Base-by-base conservation (phyloP, 2,329 filamentous ascomycete genomes). In the Neonectria neomacrospora region DNA sequence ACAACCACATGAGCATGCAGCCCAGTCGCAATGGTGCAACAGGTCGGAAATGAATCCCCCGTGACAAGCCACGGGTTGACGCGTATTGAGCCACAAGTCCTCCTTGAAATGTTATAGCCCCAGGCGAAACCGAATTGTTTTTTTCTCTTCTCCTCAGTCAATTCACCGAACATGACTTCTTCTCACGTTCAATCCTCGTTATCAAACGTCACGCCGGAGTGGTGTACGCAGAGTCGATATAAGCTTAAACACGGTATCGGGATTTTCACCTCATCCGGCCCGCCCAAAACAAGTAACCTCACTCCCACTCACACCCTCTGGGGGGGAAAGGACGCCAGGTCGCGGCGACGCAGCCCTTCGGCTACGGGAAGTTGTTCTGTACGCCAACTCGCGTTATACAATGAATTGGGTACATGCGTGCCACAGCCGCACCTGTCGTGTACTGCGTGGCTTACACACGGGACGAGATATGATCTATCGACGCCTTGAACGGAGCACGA, bases 231-330 rank as follows among this genome's bases (percentile, higher is more conserved):
- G 41, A 28, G 66, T 63, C 65, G 54, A 73, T 68, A 73, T 73
- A 73, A 73, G 71, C 68, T 73, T 73, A 73, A 73, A 69, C 55
- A 23, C 52, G 50, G 41, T 44, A n/a, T 55, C 37, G 42, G 50
- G 39, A 37, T 50, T 48, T 52, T 66, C 47, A 45, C 50, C 42
- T 56, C 61, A 41, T 53, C 45, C 58, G 54, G 54, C 59, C 39
- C 58, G 26, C 47, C 50, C 41, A 61, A 67, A 64, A 63, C 64
- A 67, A 58, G 56, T 59, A 58, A 53, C 63, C 45, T 60, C 12
- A 41, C 48, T 32, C 39, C 16, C 34, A 48, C 23, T 12, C n/a
- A 44, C 32, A 50, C 16, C 16, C 37, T 50, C 16, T 37, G 20
- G 48, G 20, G 20, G 48, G 20, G 32, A 51, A 45, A 23, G 37